A percentile compares a stretch with the other conserved stretches of the same genome.
phyloP scores from a whole-genome alignment of 2,329 filamentous ascomycete species.

The Canariomyces notabilis region DNA sequence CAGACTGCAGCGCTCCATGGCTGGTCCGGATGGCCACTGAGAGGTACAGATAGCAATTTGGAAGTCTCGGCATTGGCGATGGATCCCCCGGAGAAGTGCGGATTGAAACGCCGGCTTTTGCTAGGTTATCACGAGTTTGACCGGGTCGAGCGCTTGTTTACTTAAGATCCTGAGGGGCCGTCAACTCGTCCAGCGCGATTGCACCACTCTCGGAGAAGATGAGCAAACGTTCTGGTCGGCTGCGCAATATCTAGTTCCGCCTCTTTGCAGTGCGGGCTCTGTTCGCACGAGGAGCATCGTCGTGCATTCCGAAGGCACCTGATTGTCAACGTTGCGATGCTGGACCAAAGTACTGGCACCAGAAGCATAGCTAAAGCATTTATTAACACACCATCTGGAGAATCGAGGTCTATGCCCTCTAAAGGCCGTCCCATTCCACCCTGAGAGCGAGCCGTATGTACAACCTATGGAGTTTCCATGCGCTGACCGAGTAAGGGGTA shows the following conservation, averaged over 20 bases:
- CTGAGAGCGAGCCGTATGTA: constrained; percentile 16
- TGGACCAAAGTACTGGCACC: not conserved
- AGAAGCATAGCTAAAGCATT: constrained; percentile 1
- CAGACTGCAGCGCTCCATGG: not conserved
- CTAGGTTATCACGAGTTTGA: no score
- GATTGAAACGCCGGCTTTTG: no score
- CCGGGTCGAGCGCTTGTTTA: no score
- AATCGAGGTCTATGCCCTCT: constrained; percentile 2
- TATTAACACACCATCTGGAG: constrained; percentile 15
- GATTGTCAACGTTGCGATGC: not conserved
- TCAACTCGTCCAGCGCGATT: no score
- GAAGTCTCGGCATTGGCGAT: no score
- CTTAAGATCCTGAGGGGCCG: no score
- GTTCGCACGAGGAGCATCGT: not conserved
- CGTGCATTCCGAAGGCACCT: not conserved
- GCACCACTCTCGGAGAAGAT: no score
- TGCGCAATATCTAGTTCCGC: no score
- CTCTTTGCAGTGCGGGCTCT: no score
- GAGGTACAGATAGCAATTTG: not conserved
- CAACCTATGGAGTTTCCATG: constrained; percentile 14
- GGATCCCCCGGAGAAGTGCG: no score
- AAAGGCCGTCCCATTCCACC: constrained; percentile 19
- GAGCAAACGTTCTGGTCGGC: no score
- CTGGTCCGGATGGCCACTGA: not conserved
- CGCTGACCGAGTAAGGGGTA: not conserved